Evolutionary conservation across 768 basidiomycete species (phyloP), one percentile per base, ranked within the genome.

Genomic region (Strobilomyces confusus): DNA sequence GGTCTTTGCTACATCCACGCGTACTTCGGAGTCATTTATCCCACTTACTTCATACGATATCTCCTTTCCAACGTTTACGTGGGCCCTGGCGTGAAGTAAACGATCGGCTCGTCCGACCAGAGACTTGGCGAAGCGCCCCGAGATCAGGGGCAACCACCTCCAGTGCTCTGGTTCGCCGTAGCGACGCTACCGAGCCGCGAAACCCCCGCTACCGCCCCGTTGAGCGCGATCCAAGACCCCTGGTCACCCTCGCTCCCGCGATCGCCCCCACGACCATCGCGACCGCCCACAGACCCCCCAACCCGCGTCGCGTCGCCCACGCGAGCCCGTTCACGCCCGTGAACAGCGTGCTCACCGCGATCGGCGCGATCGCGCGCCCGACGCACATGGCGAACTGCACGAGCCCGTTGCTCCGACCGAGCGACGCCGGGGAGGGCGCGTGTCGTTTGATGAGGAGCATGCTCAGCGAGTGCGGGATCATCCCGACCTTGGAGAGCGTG

Each of bases 361-460:
- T 76, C 12, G 84, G 82, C 44, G 75, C 76, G 37, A 82, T 60
- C 1, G 79, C 75, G 11, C 83, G 74, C 12, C 80, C 74, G 32
- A 76, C 55, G 54, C 81, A 81, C 77, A 81, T 81, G 7, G 75
- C 70, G 34, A 79, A 71, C 55, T 84, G 80, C 14, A 81, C 76
- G 14, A 86, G 73, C 14, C 83, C 84, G 52, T 84, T 85, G 7
- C 80, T 79, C n/a, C 75, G 74, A 0, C 49, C 49, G 3, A 50
- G 49, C 12, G 46, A 17, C 25, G 49, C 43, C 1, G 17, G 6
- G 13, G 41, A 14, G 1, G 41, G 41, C 11, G 41, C 49, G 42
- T 75, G 64, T 50, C 80, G 73, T 55, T 80, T 83, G 47, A 79
- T 73, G 20, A 86, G 69, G 42, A 86, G 77, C 73, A 86, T 80